Percentiles rank a stretch among this genome's conserved stretches.
These are phyloP conservation scores for Drechslerella coelobrocha DNA, from an alignment of 2,329 filamentous ascomycete genomes.

Conservation along the genomic window DNA sequence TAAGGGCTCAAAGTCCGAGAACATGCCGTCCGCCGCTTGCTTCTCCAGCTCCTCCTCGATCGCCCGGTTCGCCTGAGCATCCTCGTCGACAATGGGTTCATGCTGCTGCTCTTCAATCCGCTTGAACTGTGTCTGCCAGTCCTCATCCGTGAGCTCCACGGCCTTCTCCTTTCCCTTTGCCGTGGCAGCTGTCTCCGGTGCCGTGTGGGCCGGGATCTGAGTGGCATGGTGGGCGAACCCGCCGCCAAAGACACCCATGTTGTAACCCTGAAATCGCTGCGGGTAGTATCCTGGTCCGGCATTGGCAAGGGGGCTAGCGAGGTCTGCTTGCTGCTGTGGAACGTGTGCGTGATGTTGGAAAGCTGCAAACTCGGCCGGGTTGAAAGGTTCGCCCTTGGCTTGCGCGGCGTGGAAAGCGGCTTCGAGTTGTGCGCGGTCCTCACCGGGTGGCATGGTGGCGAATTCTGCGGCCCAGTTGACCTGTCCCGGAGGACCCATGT, in stretches of 20 bases:
- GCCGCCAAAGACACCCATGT: conserved; percentile 57
- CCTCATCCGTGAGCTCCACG: conserved; percentile 88
- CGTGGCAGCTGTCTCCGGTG: conserved; percentile 58
- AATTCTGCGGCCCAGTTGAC: conserved; percentile 71
- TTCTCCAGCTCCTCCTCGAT: conserved; percentile 87
- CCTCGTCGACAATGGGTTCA: conserved; percentile 60
- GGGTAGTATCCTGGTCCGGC: conserved; percentile 50
- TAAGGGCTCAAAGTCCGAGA: conserved; percentile 87
- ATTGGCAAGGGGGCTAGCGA: conserved; percentile 53
- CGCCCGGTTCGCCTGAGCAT: conserved; percentile 70
- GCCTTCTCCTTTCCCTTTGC: conserved; percentile 87
- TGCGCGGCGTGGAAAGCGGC: conserved; percentile 67
- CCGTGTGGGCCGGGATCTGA: conserved; percentile 60
- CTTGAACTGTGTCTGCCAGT: conserved; percentile 97
- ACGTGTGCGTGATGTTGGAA: conserved; percentile 72
- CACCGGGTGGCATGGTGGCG: conserved; percentile 56
- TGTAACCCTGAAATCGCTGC: conserved; percentile 54
- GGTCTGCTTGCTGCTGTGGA: conserved; percentile 62
- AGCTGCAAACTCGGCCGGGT: conserved; percentile 81
- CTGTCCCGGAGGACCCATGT: conserved; percentile 61
- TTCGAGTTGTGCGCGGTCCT: conserved; percentile 73
- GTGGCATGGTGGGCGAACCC: conserved; percentile 60
- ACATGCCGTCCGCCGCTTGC: conserved; percentile 73
- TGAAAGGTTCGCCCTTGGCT: conserved; percentile 70
- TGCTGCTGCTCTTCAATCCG: conserved; percentile 76